Percentiles rank a stretch among this genome's conserved stretches.
Evolutionary conservation across 345 rosid genomes (phyloP).

Genomic region (Cardamine occulta): DNA sequence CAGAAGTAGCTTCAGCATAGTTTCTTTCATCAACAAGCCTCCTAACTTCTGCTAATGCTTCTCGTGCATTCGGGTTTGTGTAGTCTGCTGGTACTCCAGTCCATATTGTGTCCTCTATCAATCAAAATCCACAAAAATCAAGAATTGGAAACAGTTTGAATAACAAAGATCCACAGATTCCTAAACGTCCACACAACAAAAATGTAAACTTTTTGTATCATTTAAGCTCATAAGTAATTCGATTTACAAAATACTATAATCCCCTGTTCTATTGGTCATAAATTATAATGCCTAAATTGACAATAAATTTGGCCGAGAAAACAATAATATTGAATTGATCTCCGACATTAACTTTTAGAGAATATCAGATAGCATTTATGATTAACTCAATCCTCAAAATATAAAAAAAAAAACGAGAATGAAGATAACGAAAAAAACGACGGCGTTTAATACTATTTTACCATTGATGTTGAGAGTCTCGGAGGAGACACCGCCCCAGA

Average conservation of each 20-base stretch:
- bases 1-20: slow-evolving; percentile 71
- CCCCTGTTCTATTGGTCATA: slow-evolving; percentile 16
- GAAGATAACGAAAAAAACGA: neutral
- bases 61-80: slow-evolving; percentile 63
- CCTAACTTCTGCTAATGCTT: slow-evolving; percentile 69
- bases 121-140: slow-evolving; percentile 14
- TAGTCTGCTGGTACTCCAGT: slow-evolving; percentile 80
- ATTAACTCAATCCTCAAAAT: slow-evolving; percentile 21
- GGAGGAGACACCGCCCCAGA: slow-evolving; percentile 82
- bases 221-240: neutral
- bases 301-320: slow-evolving; percentile 3
- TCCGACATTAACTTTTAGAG: slow-evolving; percentile 20
- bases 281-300: neutral
- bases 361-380: slow-evolving; percentile 26
- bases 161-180: neutral
- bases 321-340: slow-evolving; percentile 3
- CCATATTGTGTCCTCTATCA: slow-evolving; percentile 87
- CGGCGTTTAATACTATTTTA: slow-evolving; percentile 33
- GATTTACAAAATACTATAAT: neutral
- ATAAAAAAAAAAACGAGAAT: neutral
- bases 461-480: slow-evolving; percentile 83
- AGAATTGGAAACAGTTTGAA: neutral
- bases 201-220: neutral
- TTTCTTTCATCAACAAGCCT: slow-evolving; percentile 64
- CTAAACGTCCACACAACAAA: slow-evolving; percentile 1